These are phyloP conservation scores for Boletales sp. DNA, from an alignment of 768 basidiomycete genomes.

Conservation along the genomic window DNA sequence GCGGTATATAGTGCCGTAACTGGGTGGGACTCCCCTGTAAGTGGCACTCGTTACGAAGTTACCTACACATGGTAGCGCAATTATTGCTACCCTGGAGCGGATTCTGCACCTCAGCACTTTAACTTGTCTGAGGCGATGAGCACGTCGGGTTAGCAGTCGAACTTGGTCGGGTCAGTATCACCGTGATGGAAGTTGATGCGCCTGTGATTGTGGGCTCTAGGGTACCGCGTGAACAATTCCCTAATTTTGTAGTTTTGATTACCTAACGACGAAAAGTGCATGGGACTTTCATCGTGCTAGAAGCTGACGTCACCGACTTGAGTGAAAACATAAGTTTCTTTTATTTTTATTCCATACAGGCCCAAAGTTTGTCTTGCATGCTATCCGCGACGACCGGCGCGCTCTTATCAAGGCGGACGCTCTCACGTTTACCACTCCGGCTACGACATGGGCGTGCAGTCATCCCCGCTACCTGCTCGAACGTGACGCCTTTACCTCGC, in stretches of 20 bases:
- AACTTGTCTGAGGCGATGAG: slow-evolving; percentile 55
- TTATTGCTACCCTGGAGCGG: slow-evolving; percentile 25
- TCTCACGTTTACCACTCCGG: slow-evolving; percentile 16
- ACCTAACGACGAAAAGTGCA: too few species aligned
- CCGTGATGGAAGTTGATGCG: slow-evolving; percentile 38
- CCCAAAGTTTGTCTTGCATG: slow-evolving; percentile 5
- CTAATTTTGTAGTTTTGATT: too few species aligned
- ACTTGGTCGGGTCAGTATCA: slow-evolving; percentile 47
- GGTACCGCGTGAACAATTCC: too few species aligned
- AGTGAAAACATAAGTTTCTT: too few species aligned
- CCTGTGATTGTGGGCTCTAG: slow-evolving; percentile 46
- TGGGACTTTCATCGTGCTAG: too few species aligned
- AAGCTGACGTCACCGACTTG: background rate
- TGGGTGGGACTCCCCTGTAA: slow-evolving; percentile 26
- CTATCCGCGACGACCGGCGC: background rate
- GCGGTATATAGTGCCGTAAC: slow-evolving; percentile 29
- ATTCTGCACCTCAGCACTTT: slow-evolving; percentile 32
- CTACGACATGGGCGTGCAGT: slow-evolving; percentile 17
- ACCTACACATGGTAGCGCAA: slow-evolving; percentile 18
- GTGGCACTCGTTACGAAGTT: slow-evolving; percentile 33
- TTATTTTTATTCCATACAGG: too few species aligned
- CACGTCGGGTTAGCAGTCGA: slow-evolving; percentile 37
- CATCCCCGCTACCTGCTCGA: background rate
- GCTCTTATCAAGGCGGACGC: slow-evolving; percentile 1
- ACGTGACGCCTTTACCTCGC: background rate